Conservation (phyloP, 352 stramenopile species). For the Blastocystis sp. region DNA sequence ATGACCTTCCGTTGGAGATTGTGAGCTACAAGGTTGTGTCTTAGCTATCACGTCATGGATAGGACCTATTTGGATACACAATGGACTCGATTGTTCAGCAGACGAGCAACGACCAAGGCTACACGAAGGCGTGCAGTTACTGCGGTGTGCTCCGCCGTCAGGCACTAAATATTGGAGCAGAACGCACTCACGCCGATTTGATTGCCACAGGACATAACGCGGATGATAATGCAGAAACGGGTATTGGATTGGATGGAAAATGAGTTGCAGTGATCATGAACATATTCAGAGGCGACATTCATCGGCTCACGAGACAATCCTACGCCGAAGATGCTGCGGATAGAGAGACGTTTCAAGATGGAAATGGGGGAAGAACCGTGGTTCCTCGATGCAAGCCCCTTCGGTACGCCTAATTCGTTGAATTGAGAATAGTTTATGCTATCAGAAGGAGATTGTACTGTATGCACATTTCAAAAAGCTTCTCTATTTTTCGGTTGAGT, state of each 20-base stretch:
- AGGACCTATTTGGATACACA: constrained; percentile 70
- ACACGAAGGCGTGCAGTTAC: constrained; percentile 69
- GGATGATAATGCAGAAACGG: constrained; percentile 71
- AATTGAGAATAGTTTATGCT: constrained; percentile 48
- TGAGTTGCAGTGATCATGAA: constrained; percentile 69
- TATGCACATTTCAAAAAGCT: constrained; percentile 71
- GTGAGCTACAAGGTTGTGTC: constrained; percentile 47
- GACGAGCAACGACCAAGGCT: constrained; percentile 37
- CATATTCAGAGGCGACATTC: constrained; percentile 70
- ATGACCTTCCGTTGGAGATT: constrained; percentile 69
- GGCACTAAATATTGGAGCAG: constrained; percentile 69
- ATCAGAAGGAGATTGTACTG: constrained; percentile 71
- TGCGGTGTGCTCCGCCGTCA: constrained; percentile 70
- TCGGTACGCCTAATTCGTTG: constrained; percentile 21
- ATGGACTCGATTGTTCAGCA: constrained; percentile 70
- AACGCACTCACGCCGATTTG: constrained; percentile 66
- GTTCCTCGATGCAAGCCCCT: constrained; percentile 71
- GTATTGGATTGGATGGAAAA: not conserved
- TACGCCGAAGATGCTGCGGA: not conserved
- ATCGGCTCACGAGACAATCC: constrained; percentile 51
- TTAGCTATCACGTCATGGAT: constrained; percentile 9
- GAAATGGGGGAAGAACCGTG: not conserved
- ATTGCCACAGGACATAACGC: constrained; percentile 71
- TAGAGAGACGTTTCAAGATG: not conserved
- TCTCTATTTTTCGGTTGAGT: constrained; percentile 70